Conservation (phyloP, 176 grass and related monocot species). For the Saccharum spontaneum region DNA sequence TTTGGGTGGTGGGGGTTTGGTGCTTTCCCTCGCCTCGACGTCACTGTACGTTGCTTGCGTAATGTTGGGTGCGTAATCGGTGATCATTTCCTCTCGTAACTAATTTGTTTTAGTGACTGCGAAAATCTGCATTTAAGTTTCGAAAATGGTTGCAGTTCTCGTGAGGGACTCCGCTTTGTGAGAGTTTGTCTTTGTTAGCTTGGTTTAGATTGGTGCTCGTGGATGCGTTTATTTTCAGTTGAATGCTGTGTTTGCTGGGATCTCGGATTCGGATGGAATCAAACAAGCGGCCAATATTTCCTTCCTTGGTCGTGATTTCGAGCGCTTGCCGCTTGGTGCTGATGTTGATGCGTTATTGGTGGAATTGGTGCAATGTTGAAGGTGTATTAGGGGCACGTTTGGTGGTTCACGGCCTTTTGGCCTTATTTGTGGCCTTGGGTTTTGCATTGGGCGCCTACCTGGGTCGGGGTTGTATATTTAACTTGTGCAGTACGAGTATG, state of each 20-base stretch:
- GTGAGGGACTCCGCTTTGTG: no score
- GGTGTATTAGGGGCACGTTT: neutral
- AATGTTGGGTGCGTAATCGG: neutral
- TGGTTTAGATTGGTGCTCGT: neutral
- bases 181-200: neutral
- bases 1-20: neutral
- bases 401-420: neutral
- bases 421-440: neutral
- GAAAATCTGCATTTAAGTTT: neutral
- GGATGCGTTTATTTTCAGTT: neutral
- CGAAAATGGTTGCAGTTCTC: neutral
- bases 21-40: neutral
- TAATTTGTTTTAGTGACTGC: neutral
- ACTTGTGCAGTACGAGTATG: neutral
- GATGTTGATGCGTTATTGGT: neutral
- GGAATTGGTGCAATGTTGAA: neutral
- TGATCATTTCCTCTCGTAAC: neutral
- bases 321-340: neutral
- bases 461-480: neutral
- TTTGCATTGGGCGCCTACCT: neutral
- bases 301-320: neutral
- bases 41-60: neutral
- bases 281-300: neutral
- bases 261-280: neutral
- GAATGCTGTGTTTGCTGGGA: neutral